phyloP scores from a whole-genome alignment of 2,329 filamentous ascomycete genomes.

The Clarireedia monteithiana region DNA sequence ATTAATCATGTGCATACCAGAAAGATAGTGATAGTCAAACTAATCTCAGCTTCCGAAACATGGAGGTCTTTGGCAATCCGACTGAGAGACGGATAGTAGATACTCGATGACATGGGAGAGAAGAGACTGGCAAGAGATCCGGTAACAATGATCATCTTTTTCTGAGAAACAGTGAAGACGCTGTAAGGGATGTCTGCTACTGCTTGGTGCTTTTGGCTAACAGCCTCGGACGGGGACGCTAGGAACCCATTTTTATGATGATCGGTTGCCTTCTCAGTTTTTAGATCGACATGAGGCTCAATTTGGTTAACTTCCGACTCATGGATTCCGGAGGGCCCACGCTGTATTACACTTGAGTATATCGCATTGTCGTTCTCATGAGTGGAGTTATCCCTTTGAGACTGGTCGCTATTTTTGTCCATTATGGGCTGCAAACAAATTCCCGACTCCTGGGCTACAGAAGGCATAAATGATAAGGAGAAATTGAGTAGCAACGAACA shows the following conservation, averaged over 20 bases:
- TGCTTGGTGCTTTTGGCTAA: not conserved
- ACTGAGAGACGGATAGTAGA: constrained; percentile 3
- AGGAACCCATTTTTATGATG: not conserved
- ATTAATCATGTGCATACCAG: constrained; percentile 18
- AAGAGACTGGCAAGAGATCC: not conserved
- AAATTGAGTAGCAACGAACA: too few species aligned
- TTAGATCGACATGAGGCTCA: not conserved
- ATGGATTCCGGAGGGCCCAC: too few species aligned
- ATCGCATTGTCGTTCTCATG: too few species aligned
- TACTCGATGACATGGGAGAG: constrained; percentile 5
- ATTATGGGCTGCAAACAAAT: too few species aligned
- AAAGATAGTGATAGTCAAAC: constrained; percentile 31
- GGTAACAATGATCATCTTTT: not conserved
- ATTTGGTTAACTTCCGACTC: too few species aligned
- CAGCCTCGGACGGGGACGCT: not conserved
- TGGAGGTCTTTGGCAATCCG: constrained; percentile 38
- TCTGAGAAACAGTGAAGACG: not conserved
- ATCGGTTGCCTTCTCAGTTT: not conserved
- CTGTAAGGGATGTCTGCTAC: not conserved
- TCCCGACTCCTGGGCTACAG: too few species aligned
- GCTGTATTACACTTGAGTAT: too few species aligned
- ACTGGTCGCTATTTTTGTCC: too few species aligned
- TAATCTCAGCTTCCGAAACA: constrained; percentile 32
- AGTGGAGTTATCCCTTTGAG: too few species aligned
- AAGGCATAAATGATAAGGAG: too few species aligned